These are phyloP conservation scores for Termitomyces sp. DNA, from an alignment of 768 basidiomycete genomes.

Conservation along the genomic window DNA sequence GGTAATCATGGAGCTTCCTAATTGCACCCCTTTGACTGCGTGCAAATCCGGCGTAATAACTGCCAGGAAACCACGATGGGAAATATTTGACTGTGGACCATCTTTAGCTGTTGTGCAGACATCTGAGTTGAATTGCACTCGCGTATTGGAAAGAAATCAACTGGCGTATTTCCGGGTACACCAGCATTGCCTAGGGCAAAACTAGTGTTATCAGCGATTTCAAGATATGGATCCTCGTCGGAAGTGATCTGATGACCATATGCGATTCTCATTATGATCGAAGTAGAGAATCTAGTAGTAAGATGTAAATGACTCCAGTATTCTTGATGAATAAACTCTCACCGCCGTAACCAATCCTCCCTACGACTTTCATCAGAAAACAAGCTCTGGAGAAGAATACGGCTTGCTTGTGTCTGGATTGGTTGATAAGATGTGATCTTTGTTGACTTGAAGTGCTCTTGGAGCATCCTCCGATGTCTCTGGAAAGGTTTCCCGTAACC, in stretches of 20 bases:
- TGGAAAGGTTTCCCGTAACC: slow-evolving; percentile 20
- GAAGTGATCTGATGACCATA: slow-evolving; percentile 27
- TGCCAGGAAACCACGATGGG: slow-evolving; percentile 29
- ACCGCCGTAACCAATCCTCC: not conserved
- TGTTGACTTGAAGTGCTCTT: not conserved
- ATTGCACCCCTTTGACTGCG: not conserved
- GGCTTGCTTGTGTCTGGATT: not conserved
- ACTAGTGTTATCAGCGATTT: slow-evolving; percentile 24
- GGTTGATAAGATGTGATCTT: not conserved
- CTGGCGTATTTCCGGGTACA: slow-evolving; percentile 13
- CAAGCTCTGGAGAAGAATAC: not conserved
- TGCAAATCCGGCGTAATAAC: slow-evolving; percentile 17
- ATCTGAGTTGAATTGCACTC: slow-evolving; percentile 1
- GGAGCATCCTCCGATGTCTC: not conserved
- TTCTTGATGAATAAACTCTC: not conserved
- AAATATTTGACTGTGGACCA: slow-evolving; percentile 22
- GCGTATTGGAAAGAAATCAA: slow-evolving; percentile 20
- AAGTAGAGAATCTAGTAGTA: slow-evolving; percentile 1
- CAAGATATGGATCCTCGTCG: slow-evolving; percentile 32
- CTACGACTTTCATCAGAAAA: not conserved
- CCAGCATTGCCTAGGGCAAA: slow-evolving; percentile 16
- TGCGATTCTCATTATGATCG: slow-evolving; percentile 19
- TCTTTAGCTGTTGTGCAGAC: not conserved
- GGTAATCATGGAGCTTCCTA: slow-evolving; percentile 23
- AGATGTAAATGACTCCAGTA: not conserved